These are phyloP conservation scores for Arabidopsis arenosa DNA, from an alignment of 345 rosid genomes.

Conservation along the genomic window DNA sequence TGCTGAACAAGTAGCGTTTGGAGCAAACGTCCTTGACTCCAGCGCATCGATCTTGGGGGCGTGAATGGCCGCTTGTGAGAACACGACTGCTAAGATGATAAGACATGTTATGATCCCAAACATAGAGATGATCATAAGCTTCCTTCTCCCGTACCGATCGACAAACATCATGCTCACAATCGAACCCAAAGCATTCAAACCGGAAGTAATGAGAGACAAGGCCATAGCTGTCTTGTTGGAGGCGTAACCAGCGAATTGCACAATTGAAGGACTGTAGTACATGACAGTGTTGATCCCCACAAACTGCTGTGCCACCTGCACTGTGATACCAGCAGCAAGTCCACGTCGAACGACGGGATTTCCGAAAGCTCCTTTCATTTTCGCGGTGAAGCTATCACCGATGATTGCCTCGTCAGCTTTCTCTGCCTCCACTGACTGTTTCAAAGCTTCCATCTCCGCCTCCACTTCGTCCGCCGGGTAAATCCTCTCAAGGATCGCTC, in stretches of 20 bases:
- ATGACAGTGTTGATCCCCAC: conserved; percentile 91
- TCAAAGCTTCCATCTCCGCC: conserved; percentile 56
- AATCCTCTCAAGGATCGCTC: conserved; percentile 63
- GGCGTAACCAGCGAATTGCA: conserved; percentile 89
- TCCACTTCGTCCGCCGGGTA: conserved; percentile 73
- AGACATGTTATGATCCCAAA: conserved; percentile 68
- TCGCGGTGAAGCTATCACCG: conserved; percentile 54
- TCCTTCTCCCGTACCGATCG: conserved; percentile 80
- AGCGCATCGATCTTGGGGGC: conserved; percentile 50
- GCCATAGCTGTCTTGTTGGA: conserved; percentile 81
- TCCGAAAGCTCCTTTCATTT: conserved; percentile 69
- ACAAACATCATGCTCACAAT: conserved; percentile 75
- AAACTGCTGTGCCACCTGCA: conserved; percentile 90
- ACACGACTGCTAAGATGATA: conserved; percentile 56
- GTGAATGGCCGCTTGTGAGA: conserved; percentile 60
- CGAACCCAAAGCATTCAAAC: conserved; percentile 82
- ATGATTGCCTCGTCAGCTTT: conserved; percentile 55
- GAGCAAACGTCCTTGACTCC: conserved; percentile 55
- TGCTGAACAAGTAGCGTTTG: conserved; percentile 65
- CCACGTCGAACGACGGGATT: conserved; percentile 64
- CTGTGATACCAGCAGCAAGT: conserved; percentile 80
- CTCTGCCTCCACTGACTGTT: conserved; percentile 62
- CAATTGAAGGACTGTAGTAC: conserved; percentile 88
- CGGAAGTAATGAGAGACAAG: conserved; percentile 81
- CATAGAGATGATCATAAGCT: conserved; percentile 81